phyloP scores from a whole-genome alignment of 2,329 filamentous ascomycete species.

The Fusarium pseudonygamai region DNA sequence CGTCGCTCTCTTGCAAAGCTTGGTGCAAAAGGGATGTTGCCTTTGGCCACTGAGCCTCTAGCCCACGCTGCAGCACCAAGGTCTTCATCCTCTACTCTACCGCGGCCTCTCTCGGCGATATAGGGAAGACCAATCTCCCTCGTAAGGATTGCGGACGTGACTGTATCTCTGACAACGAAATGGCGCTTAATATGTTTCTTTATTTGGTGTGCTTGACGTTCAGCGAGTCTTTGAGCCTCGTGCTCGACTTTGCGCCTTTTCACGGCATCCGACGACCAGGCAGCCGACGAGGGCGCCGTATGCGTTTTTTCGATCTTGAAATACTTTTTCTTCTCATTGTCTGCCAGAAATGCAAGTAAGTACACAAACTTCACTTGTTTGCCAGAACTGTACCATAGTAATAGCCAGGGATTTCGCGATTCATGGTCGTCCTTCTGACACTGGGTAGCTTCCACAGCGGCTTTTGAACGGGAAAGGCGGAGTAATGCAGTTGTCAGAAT shows the following conservation, averaged over 20 bases:
- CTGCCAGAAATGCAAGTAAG: constrained; percentile 45
- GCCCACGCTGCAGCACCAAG: constrained; percentile 51
- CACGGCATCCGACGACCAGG: constrained; percentile 67
- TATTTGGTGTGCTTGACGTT: constrained; percentile 44
- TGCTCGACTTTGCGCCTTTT: constrained; percentile 63
- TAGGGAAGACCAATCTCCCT: constrained; percentile 40
- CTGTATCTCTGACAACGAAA: constrained; percentile 47
- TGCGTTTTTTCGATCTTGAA: constrained; percentile 72
- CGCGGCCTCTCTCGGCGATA: constrained; percentile 31
- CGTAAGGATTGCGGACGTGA: constrained; percentile 42
- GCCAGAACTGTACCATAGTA: constrained; percentile 57
- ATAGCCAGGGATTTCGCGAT: constrained; percentile 59
- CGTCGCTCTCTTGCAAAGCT: constrained; percentile 40
- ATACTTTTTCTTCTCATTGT: constrained; percentile 69
- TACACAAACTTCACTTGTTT: neutral
- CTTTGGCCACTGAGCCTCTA: constrained; percentile 52
- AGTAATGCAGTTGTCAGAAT: neutral
- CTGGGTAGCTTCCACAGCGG: neutral
- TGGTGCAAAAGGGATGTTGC: constrained; percentile 50
- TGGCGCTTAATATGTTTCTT: constrained; percentile 53
- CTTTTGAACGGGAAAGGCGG: neutral
- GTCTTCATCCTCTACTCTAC: constrained; percentile 38
- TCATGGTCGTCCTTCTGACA: constrained; percentile 39
- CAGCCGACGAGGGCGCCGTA: constrained; percentile 58
- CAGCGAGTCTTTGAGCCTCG: constrained; percentile 42